phyloP scores from a whole-genome alignment of 2,329 filamentous ascomycete genomes.

The Ambrosiella beaveri region DNA sequence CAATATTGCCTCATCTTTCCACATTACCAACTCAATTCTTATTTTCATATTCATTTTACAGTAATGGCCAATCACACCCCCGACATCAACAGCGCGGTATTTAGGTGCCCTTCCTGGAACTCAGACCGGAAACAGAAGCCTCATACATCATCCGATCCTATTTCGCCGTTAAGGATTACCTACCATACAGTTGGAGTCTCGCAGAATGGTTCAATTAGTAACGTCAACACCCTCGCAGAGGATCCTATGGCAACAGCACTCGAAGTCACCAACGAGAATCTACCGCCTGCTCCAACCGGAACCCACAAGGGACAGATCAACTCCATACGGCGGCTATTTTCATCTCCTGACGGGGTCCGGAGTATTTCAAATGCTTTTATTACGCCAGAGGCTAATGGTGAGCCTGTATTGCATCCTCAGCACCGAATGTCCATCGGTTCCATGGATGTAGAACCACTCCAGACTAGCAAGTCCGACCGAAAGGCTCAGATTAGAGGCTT shows the following conservation, averaged over 20 bases:
- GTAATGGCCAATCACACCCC: not conserved
- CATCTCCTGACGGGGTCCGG: not conserved
- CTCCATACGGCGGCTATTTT: slow-evolving; percentile 6
- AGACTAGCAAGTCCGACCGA: not conserved
- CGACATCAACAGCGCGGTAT: not conserved
- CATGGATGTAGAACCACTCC: not conserved
- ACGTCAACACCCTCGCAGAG: not conserved
- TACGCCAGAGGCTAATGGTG: not conserved
- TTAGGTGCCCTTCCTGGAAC: slow-evolving; percentile 1
- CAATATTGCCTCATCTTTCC: not conserved
- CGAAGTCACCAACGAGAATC: not conserved
- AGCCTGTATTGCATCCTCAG: slow-evolving; percentile 3
- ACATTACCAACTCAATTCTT: not conserved
- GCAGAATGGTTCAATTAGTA: not conserved
- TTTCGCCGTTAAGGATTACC: slow-evolving; percentile 8
- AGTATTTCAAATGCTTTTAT: slow-evolving; percentile 5
- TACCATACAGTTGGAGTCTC: not conserved
- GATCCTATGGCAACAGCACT: not conserved
- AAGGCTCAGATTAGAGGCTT: not conserved
- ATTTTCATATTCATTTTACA: not conserved
- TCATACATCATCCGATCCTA: not conserved
- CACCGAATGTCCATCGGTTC: not conserved
- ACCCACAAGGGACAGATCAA: slow-evolving; percentile 1
- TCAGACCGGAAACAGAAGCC: not conserved
- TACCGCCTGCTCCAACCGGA: not conserved